Base-by-base conservation (phyloP, 2,329 filamentous ascomycete genomes). In the Sclerotinia spermophila region DNA sequence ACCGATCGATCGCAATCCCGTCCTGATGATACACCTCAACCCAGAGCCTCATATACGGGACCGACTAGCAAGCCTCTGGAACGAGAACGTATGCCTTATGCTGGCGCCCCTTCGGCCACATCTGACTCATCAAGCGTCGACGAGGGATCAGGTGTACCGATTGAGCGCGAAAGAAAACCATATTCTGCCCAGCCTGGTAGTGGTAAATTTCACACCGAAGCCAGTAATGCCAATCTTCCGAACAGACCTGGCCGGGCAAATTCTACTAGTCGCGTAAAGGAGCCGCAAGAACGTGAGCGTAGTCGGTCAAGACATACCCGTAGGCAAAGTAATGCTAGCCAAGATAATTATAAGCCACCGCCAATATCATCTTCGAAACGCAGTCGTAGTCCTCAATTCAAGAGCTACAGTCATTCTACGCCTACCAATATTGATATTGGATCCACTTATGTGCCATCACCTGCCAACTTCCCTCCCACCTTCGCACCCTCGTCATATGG, bases 141-240 rank as follows among this genome's bases (percentile, higher is more conserved):
- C n/a, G 81, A 82, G 40, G 73, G 82, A 0, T 30, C 68, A n/a
- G 27, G 15, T 15, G 17, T 66, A 67, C 86, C 86, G 1, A 86
- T 91, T 61, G 89, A 92, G 76, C 86, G 89, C 8, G 86, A 91
- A 75, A 82, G 89, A 51, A 87, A 91, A 72, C 89, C 89, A 0
- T 92, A 91, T 75, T 82, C 81, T 38, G 86, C 85, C 1, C 84
- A 86, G 35, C 87, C 87, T 24, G 88, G 88, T 15, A 82, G 80
- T 38, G 89, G 88, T 11, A 90, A 89, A 77, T 78, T 82, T 4
- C 86, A 89, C 71, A 82, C 84, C 24, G 83, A 83, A 17, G 74
- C 75, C 53, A 55, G 66, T 30, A 77, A 74, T 55, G 55, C 68
- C 17, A 75, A 73, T 48, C 27, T 60, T 44, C 59, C 66, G 44